Base-by-base conservation (phyloP, 257 asterid genomes). In the Scutellaria barbata region DNA sequence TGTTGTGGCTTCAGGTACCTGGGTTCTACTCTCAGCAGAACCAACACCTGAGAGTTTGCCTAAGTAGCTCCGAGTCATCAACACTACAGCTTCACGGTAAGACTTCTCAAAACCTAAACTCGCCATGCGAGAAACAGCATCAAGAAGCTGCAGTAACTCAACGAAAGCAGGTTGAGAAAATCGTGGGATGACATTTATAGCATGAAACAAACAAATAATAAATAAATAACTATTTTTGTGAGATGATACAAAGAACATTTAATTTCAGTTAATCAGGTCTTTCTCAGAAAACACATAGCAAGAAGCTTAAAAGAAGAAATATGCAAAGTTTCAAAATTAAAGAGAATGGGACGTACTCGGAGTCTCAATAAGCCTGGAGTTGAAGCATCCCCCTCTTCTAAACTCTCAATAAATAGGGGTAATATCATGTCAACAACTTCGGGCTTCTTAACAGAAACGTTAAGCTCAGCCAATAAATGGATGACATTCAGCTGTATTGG, bases 41-140 rank as follows among this genome's bases (percentile, higher is more conserved):
- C 90, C 98, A 77, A 87, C 86, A 75, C 78, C 73, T 56, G 94
- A 85, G 68, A 95, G 96, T 77, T 95, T 92, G 77, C 95, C 75
- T 85, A 89, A 73, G 92, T 95, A 95, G 88, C 96, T 88, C 74
- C 98, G 86, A 54, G 85, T 87, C 96, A 95, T 83, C 79, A 92
- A 80, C 78, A 95, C 99, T 71, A 92, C 85, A 74, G 89, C 97
- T 87, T 95, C 99, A 66, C 98, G 99, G 78, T 95, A 95, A 52
- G 99, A 88, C 80, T 92, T 92, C 79, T 92, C 97, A 68, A 86
- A 95, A 72, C 99, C 99, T 86, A 95, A 88, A 81, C 96, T 88
- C 81, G 98, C 97, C 90, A 95, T 74, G 85, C 93, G 97, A 85
- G 99, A 90, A 88, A 95, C 92, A 84, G 98, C 99, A 85, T 95